Evolutionary conservation across 305 asterid species (phyloP).

Genomic region (Fraxinus dipetala): DNA sequence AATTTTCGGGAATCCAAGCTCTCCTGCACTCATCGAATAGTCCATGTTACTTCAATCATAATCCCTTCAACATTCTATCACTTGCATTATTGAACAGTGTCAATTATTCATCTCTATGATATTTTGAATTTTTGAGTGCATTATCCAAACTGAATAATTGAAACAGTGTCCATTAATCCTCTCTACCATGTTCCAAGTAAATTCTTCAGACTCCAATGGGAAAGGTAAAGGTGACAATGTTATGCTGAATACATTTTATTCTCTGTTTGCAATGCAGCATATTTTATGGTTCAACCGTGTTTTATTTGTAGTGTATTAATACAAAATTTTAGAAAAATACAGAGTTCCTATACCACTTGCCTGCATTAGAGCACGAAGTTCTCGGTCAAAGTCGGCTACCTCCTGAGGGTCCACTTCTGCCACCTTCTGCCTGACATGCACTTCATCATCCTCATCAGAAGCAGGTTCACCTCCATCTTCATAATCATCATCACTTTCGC

Average conservation of each 20-base stretch:
- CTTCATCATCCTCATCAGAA: conserved; percentile 89
- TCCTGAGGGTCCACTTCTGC: conserved; percentile 83
- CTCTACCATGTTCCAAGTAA: not conserved
- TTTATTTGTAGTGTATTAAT: not conserved
- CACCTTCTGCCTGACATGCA: conserved; percentile 85
- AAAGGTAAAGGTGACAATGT: not conserved
- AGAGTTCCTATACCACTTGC: conserved; percentile 32
- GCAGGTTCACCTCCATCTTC: conserved; percentile 65
- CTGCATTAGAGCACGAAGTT: conserved; percentile 95
- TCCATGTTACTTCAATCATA: not conserved
- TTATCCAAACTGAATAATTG: not conserved
- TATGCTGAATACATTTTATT: not conserved
- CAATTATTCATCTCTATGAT: not conserved
- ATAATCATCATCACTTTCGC: conserved; percentile 74
- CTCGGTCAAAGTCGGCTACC: conserved; percentile 87
- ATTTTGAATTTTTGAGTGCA: not conserved
- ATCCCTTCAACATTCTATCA: not conserved
- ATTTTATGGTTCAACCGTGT: not conserved
- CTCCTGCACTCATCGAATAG: conserved; percentile 55
- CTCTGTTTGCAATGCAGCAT: conserved; percentile 4
- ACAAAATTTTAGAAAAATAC: not conserved
- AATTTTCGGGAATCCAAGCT: conserved; percentile 96
- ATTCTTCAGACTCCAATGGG: not conserved
- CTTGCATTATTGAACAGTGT: not conserved
- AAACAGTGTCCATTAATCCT: not conserved